Percentiles rank a stretch among this genome's conserved stretches.
phyloP scores from a whole-genome alignment of 208 protist species.

The Porcisia hertigi region DNA sequence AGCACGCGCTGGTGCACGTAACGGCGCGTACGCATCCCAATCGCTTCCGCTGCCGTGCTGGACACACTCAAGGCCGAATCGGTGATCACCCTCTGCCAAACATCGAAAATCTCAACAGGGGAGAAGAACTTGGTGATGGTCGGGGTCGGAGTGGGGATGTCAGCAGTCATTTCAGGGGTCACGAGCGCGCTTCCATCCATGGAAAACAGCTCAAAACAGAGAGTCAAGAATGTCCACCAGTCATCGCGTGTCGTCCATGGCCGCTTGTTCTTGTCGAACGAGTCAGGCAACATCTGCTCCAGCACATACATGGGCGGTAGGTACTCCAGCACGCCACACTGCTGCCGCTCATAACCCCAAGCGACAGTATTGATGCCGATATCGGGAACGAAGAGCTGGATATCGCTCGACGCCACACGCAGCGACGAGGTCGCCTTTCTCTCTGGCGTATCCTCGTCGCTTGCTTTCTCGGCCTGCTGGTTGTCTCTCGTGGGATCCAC shows the following conservation, averaged over 20 bases:
- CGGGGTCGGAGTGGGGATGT: conserved; percentile 40
- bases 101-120: conserved; percentile 51
- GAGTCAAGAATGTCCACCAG: conserved; percentile 80
- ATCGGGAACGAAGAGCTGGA: conserved; percentile 71
- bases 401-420: conserved; percentile 37
- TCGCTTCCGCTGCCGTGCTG: conserved; percentile 24
- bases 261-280: conserved; percentile 32
- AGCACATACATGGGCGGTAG: conserved; percentile 74
- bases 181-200: conserved; percentile 62
- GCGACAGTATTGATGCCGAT: conserved; percentile 66
- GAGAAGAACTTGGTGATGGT: conserved; percentile 49
- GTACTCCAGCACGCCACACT: conserved; percentile 87
- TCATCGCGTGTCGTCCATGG: conserved; percentile 82
- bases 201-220: conserved; percentile 79
- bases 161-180: conserved; percentile 24
- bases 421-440: conserved; percentile 16
- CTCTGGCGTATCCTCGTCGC: conserved; percentile 13
- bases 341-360: conserved; percentile 85
- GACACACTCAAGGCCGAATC: conserved; percentile 14
- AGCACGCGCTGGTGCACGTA: conserved; percentile 70
- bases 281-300: conserved; percentile 56
- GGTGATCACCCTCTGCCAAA: conserved; percentile 66
- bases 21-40: conserved; percentile 36
- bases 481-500: conserved; percentile 24
- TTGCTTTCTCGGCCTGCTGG: conserved; percentile 15